phyloP scores from a whole-genome alignment of 805 yeast species.

The Kluyveromyces wickerhamii region DNA sequence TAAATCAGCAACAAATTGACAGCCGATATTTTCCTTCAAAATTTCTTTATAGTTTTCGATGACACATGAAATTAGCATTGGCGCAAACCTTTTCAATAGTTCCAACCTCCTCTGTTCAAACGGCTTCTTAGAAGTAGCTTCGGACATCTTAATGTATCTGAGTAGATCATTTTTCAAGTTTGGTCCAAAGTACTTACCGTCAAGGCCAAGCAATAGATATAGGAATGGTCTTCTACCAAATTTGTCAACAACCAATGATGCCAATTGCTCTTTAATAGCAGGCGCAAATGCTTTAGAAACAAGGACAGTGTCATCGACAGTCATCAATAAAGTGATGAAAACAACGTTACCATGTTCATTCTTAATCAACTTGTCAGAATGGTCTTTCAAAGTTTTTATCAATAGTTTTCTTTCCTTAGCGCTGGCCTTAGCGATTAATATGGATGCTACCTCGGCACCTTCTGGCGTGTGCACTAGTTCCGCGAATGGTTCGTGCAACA shows the following conservation, averaged over 20 bases:
- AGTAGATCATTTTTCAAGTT: conserved; percentile 49
- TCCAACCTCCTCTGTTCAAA: conserved; percentile 68
- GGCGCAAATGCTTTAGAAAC: conserved; percentile 59
- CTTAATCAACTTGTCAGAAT: conserved; percentile 64
- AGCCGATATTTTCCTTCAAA: conserved; percentile 64
- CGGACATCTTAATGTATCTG: conserved; percentile 52
- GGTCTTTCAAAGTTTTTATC: conserved; percentile 64
- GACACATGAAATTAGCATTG: conserved; percentile 52
- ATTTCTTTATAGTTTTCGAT: conserved; percentile 42
- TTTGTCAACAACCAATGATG: conserved; percentile 56
- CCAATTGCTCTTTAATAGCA: conserved; percentile 43
- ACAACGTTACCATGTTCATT: conserved; percentile 86
- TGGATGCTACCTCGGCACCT: conserved; percentile 86
- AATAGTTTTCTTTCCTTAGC: conserved; percentile 89
- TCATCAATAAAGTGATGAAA: conserved; percentile 66
- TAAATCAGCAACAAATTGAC: conserved; percentile 76
- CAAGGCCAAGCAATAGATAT: conserved; percentile 69
- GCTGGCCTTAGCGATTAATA: conserved; percentile 67
- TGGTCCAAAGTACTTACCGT: conserved; percentile 78
- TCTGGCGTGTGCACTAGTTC: conserved; percentile 93
- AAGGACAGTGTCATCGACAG: conserved; percentile 90
- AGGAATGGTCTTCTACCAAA: conserved; percentile 84
- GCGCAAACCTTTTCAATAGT: conserved; percentile 55
- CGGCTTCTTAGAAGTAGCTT: conserved; percentile 78
- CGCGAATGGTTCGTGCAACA: conserved; percentile 80